phyloP scores from a whole-genome alignment of 768 basidiomycete genomes.

The Postia placenta region DNA sequence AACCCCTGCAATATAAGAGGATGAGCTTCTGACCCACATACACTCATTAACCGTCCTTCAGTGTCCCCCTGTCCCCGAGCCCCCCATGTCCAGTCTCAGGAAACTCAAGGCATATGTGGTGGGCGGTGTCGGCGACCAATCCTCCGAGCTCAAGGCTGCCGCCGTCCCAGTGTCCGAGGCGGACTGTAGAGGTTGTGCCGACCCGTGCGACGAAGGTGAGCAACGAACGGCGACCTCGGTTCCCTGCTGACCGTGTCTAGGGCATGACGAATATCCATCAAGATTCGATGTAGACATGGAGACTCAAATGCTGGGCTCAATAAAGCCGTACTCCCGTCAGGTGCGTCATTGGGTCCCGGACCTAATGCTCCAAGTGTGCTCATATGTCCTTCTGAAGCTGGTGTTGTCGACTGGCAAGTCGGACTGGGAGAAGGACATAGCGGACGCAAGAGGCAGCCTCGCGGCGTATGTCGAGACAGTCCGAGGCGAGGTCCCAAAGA shows the following conservation, averaged over 20 bases:
- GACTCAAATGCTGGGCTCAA: slow-evolving; percentile 76
- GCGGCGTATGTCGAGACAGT: slow-evolving; percentile 47
- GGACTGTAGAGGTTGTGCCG: slow-evolving; percentile 68
- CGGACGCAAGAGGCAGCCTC: slow-evolving; percentile 62
- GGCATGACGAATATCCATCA: slow-evolving; percentile 67
- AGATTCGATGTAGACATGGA: slow-evolving; percentile 77
- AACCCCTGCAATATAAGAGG: background rate
- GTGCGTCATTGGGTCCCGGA: slow-evolving; percentile 31
- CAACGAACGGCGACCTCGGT: background rate
- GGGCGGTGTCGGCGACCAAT: slow-evolving; percentile 33
- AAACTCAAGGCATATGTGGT: slow-evolving; percentile 21
- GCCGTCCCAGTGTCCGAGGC: slow-evolving; percentile 60
- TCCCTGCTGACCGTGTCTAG: slow-evolving; percentile 27
- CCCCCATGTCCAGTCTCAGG: slow-evolving; percentile 18
- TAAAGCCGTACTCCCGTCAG: slow-evolving; percentile 81
- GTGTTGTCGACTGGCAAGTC: slow-evolving; percentile 86
- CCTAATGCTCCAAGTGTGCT: background rate
- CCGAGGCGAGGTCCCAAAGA: slow-evolving; percentile 6
- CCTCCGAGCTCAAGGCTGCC: slow-evolving; percentile 46
- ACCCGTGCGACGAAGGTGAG: slow-evolving; percentile 71
- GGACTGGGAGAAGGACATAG: slow-evolving; percentile 84
- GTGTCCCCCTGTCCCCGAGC: background rate
- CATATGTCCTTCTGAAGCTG: slow-evolving; percentile 39
- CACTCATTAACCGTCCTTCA: background rate
- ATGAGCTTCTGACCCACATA: background rate